phyloP scores from a whole-genome alignment of 176 grass and related monocot genomes.

The Oryza longistaminata region DNA sequence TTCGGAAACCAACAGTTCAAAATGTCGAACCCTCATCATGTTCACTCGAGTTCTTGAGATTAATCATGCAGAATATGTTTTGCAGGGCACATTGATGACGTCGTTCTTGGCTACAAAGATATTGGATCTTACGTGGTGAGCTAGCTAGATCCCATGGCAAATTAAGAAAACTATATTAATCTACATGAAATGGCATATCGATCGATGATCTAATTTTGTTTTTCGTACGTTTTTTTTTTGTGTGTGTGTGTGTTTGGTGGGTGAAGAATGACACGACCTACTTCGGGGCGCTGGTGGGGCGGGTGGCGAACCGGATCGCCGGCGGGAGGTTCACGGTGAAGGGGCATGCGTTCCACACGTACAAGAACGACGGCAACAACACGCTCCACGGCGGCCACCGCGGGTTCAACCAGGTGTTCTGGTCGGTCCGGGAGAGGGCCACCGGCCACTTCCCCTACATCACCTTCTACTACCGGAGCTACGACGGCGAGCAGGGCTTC shows the following conservation, averaged over 20 bases:
- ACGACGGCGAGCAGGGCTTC: constrained; percentile 90
- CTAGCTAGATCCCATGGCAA: not conserved
- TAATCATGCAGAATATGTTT: not conserved
- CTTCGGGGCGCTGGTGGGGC: constrained; percentile 83
- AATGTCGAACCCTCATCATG: too few species aligned
- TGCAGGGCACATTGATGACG: constrained; percentile 75
- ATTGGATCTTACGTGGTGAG: constrained; percentile 66
- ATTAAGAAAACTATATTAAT: not conserved
- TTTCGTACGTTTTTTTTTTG: not conserved
- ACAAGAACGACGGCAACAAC: constrained; percentile 70
- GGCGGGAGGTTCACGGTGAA: constrained; percentile 61
- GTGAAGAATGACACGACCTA: constrained; percentile 67
- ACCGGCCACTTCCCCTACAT: constrained; percentile 74
- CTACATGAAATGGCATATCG: not conserved
- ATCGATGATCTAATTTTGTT: not conserved
- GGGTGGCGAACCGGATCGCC: constrained; percentile 87
- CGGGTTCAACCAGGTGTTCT: constrained; percentile 86
- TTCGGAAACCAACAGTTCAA: too few species aligned
- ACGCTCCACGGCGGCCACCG: constrained; percentile 86
- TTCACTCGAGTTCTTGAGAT: not conserved
- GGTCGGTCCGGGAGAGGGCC: constrained; percentile 62
- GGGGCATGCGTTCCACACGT: constrained; percentile 48
- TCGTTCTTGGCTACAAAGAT: constrained; percentile 76
- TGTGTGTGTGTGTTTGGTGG: not conserved
- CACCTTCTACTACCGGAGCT: constrained; percentile 85